Evolutionary conservation across 768 basidiomycete genomes (phyloP), one percentile per base, ranked within the genome.

Genomic region (Tremella fuciformis): DNA sequence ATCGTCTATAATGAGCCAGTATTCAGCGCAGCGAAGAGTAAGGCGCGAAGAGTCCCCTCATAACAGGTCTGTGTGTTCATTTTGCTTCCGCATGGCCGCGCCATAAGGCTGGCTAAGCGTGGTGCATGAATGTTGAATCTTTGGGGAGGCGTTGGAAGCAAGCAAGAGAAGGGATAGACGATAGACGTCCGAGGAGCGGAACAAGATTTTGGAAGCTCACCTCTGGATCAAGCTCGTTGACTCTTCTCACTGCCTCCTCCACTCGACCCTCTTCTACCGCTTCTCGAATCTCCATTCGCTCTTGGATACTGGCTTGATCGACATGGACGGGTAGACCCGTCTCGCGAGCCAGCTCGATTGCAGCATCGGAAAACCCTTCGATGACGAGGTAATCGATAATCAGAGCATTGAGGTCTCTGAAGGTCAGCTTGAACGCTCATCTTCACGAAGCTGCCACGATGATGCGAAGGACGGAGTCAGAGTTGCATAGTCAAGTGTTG

Each of bases 51-150:
- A 9, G 29, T 37, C 68, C 67, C 70, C 75, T 76, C 75, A 76
- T 76, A 72, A 73, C 73, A 76, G 75, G 75, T 76, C 75, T 76
- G 75, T 76, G 71, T 69, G 63, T 79, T 82, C 87, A 86, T 85
- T 81, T n/a, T 83, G 78, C 84, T 81, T 93, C 92, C 86, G 89
- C 91, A 91, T 80, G 82, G 87, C 84, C 88, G 84, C 80, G 76
- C 61, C 24, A 50, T 34, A 34, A 53, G 76, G 72, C 71, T 79
- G 82, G 85, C 85, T 96, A 82, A 84, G 92, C 86, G 91, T 94
- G 92, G 93, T 96, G 92, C 93, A 96, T 96, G 90, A 88, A 76
- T 71, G 69, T 90, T 80, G 87, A 92, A 94, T 94, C 91, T 80
- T 89, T 77, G 71, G 70, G 76, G 73, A 49, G 48, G 38, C 41